Percentiles rank a stretch among this genome's conserved stretches.
Evolutionary conservation across 352 stramenopile genomes (phyloP).

Genomic region (Pythium brassicae): DNA sequence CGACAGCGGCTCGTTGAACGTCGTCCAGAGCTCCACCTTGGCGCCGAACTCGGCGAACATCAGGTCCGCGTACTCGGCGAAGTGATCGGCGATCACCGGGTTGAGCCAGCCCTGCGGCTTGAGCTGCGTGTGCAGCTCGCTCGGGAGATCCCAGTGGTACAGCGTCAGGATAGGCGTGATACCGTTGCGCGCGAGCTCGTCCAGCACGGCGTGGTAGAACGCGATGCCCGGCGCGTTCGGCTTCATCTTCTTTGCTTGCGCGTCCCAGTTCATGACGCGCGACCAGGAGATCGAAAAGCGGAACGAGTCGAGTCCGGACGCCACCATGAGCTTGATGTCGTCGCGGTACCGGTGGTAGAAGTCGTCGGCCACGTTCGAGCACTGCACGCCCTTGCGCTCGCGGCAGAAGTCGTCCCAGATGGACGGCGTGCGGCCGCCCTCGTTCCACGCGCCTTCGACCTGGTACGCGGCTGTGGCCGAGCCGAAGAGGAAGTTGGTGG

Average conservation of each 20-base stretch:
- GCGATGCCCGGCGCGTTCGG: conserved; percentile 80
- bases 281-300: conserved; percentile 90
- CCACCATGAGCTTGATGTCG: conserved; percentile 58
- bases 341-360: conserved; percentile 76
- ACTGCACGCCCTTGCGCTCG: conserved; percentile 34
- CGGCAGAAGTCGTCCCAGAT: conserved; percentile 95
- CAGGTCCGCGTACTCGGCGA: conserved; percentile 86
- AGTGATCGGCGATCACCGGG: conserved; percentile 50
- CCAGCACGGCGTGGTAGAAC: conserved; percentile 88
- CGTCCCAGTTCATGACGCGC: conserved; percentile 79
- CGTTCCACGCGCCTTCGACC: conserved; percentile 89
- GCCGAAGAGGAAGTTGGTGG: conserved; percentile 82
- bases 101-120: conserved; percentile 65
- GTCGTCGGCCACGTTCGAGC: conserved; percentile 79
- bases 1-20: conserved; percentile 93
- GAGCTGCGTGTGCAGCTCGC: conserved; percentile 76
- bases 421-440: conserved; percentile 63
- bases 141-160: conserved; percentile 95
- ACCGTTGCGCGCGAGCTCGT: conserved; percentile 54
- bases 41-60: conserved; percentile 90
- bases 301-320: conserved; percentile 81
- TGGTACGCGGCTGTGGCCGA: conserved; percentile 90
- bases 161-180: conserved; percentile 91
- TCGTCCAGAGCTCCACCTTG: conserved; percentile 93
- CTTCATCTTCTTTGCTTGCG: conserved; percentile 27